These are phyloP conservation scores for Wickerhamomyces alni DNA, from an alignment of 805 yeast genomes.

Conservation along the genomic window DNA sequence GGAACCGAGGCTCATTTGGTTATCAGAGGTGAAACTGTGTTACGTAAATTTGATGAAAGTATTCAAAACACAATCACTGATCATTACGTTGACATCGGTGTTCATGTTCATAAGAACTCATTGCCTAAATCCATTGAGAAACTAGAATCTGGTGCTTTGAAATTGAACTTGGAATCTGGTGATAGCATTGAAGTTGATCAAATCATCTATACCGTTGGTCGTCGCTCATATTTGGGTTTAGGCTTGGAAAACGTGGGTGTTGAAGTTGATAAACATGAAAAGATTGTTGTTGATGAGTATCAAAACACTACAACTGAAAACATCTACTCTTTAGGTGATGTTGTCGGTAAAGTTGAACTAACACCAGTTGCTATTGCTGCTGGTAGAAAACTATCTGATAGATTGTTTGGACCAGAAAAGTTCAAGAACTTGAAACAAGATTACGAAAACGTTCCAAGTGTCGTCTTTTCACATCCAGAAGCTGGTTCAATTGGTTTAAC, in stretches of 20 bases:
- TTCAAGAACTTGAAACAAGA: conserved; percentile 77
- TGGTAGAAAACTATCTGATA: conserved; percentile 88
- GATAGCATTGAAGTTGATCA: conserved; percentile 60
- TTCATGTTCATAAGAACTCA: conserved; percentile 68
- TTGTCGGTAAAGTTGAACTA: conserved; percentile 85
- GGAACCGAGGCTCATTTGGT: conserved; percentile 83
- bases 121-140: conserved; percentile 44
- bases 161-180: conserved; percentile 37
- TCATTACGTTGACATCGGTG: conserved; percentile 74
- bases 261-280: conserved; percentile 49
- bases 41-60: conserved; percentile 80
- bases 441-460: conserved; percentile 84
- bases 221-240: conserved; percentile 68
- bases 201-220: conserved; percentile 91
- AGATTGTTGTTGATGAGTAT: conserved; percentile 77
- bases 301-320: conserved; percentile 72
- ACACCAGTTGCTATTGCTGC: conserved; percentile 99
- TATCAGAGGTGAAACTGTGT: conserved; percentile 85
- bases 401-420: conserved; percentile 77
- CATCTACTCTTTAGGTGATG: conserved; percentile 89
- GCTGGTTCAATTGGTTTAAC: conserved; percentile 90
- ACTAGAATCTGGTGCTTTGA: conserved; percentile 42
- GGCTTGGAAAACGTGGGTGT: conserved; percentile 77
- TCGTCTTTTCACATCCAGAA: conserved; percentile 97
- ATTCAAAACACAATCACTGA: conserved; percentile 78